These are phyloP conservation scores for Phialophora expanda DNA, from an alignment of 2,329 filamentous ascomycete genomes.

Conservation along the genomic window DNA sequence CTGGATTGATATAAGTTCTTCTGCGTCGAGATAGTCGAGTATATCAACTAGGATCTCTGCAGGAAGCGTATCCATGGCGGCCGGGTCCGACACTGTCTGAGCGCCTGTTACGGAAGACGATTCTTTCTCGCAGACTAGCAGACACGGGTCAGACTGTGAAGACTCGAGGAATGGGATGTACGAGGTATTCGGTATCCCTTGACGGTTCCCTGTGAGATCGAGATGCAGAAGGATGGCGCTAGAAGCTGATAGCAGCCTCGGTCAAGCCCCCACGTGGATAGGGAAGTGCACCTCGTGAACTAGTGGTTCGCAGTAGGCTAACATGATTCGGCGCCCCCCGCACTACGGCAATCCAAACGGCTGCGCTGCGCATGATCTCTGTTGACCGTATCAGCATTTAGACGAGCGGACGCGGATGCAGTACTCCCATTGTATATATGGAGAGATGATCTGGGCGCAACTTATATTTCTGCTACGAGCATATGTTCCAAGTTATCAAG, in stretches of 20 bases:
- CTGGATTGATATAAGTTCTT: slow-evolving; percentile 71
- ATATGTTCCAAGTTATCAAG: not conserved
- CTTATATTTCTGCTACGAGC: too few species aligned
- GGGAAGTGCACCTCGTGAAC: not conserved
- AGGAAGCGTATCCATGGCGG: slow-evolving; percentile 61
- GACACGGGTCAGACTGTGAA: not conserved
- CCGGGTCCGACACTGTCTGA: not conserved
- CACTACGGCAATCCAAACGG: not conserved
- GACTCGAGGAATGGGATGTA: not conserved
- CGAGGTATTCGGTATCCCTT: not conserved
- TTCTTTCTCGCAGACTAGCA: not conserved
- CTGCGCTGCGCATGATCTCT: not conserved
- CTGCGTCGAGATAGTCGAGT: slow-evolving; percentile 54
- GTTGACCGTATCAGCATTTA: not conserved
- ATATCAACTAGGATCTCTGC: slow-evolving; percentile 69
- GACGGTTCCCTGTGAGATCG: not conserved
- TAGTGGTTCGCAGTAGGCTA: not conserved
- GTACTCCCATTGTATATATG: too few species aligned
- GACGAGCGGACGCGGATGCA: not conserved
- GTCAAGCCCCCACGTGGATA: not conserved
- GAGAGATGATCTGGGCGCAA: too few species aligned
- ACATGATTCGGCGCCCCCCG: too few species aligned
- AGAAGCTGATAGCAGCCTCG: not conserved
- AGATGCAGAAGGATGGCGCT: slow-evolving; percentile 1
- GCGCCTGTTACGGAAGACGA: not conserved